Evolutionary conservation across 1,139 yeast species (phyloP).

Genomic region (Yamadazyma diddensiae): DNA sequence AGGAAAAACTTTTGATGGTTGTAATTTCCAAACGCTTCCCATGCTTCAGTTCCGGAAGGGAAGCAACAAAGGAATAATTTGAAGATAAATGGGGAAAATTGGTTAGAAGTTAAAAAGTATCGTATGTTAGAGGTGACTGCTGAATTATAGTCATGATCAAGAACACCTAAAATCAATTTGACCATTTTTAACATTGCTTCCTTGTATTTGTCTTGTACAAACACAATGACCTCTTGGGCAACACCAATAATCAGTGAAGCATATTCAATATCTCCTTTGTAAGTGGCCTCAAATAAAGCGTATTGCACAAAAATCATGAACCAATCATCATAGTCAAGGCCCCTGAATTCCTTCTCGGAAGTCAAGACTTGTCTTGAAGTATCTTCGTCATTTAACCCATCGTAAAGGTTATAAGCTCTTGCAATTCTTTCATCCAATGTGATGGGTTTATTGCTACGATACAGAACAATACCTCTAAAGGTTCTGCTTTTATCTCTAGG

Average conservation of each 20-base stretch:
- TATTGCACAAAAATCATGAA: slow-evolving; percentile 78
- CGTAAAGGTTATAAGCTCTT: slow-evolving; percentile 62
- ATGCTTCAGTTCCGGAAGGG: slow-evolving; percentile 57
- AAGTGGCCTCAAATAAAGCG: slow-evolving; percentile 61
- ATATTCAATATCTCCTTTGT: slow-evolving; percentile 58
- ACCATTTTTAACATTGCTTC: slow-evolving; percentile 62
- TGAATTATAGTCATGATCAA: slow-evolving; percentile 46
- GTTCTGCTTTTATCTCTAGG: slow-evolving; percentile 69
- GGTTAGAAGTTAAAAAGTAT: slow-evolving; percentile 60
- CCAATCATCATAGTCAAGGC: slow-evolving; percentile 78
- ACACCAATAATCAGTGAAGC: slow-evolving; percentile 70
- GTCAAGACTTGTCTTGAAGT: slow-evolving; percentile 36
- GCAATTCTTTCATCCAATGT: slow-evolving; percentile 72
- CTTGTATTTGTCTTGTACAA: slow-evolving; percentile 56
- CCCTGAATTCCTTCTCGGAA: slow-evolving; percentile 62
- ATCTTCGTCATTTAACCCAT: slow-evolving; percentile 51
- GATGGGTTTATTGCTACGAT: slow-evolving; percentile 58
- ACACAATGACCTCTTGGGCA: slow-evolving; percentile 75
- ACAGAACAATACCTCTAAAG: slow-evolving; percentile 65
- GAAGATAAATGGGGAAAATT: slow-evolving; percentile 69
- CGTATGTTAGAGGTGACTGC: slow-evolving; percentile 57
- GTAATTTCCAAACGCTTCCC: slow-evolving; percentile 65
- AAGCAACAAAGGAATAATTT: slow-evolving; percentile 68
- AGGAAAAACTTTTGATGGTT: slow-evolving; percentile 87
- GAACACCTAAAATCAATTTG: slow-evolving; percentile 61